These are phyloP conservation scores for Canna indica DNA, from an alignment of 176 grass and related monocot species.

Conservation along the genomic window DNA sequence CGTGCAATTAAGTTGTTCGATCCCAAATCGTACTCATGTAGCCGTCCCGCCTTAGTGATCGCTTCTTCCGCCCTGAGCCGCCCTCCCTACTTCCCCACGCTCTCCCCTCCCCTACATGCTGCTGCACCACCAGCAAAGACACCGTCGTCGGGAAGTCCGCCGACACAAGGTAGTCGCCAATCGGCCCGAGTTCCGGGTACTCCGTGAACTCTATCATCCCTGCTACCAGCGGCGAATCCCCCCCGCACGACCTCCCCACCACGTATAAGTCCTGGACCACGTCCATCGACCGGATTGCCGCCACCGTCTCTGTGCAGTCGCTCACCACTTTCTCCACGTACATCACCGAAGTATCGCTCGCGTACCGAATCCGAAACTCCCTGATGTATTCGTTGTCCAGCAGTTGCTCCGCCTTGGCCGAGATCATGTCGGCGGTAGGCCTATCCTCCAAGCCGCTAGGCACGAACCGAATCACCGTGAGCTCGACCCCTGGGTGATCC, in stretches of 20 bases:
- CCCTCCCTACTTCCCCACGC: neutral
- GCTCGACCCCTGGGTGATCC: conserved; percentile 46
- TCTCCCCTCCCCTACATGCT: conserved; percentile 19
- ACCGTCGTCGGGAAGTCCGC: conserved; percentile 28
- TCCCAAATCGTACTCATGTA: no score
- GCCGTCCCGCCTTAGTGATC: neutral
- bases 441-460: no score
- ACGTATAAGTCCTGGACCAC: conserved; percentile 42
- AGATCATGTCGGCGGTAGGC: neutral
- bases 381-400: conserved; percentile 52
- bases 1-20: no score
- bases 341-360: conserved; percentile 28
- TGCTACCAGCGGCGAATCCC: conserved; percentile 30
- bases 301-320: conserved; percentile 48
- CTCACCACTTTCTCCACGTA: conserved; percentile 51
- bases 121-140: conserved; percentile 52
- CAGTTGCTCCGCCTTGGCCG: conserved; percentile 29
- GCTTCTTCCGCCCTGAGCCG: neutral
- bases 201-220: conserved; percentile 53
- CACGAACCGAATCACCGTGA: conserved; percentile 47
- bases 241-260: conserved; percentile 40
- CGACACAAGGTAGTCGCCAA: conserved; percentile 62
- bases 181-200: conserved; percentile 51
- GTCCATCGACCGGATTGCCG: conserved; percentile 36
- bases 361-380: conserved; percentile 34